phyloP scores from a whole-genome alignment of 148 eudicot genomes.

The Camellia lanceoleosa region DNA sequence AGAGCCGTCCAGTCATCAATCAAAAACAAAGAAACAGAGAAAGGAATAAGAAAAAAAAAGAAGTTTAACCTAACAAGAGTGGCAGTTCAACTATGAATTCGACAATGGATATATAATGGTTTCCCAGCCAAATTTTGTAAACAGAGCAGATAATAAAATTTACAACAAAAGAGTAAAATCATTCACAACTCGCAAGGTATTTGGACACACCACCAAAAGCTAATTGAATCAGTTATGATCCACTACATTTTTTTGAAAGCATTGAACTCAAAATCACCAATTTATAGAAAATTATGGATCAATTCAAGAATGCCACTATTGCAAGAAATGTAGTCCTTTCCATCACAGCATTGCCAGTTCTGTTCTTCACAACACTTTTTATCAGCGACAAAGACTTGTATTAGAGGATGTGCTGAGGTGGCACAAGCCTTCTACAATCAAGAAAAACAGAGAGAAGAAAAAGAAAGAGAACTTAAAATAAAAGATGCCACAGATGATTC shows the following conservation, averaged over 20 bases:
- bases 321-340: too few relatives aligned
- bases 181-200: background rate
- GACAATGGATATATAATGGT: background rate
- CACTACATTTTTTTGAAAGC: background rate
- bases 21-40: background rate
- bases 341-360: too few relatives aligned
- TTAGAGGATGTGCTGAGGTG: too few relatives aligned
- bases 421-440: too few relatives aligned
- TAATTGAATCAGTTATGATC: background rate
- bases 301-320: too few relatives aligned
- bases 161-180: background rate
- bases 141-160: background rate
- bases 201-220: background rate
- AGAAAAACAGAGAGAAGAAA: too few relatives aligned
- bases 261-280: too few relatives aligned
- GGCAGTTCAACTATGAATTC: background rate
- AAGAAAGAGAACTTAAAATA: too few relatives aligned
- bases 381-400: too few relatives aligned
- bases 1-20: background rate
- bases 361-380: too few relatives aligned
- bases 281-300: too few relatives aligned
- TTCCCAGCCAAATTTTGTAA: background rate
- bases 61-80: background rate
- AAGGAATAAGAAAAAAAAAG: background rate
- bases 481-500: too few relatives aligned